Percentiles rank a stretch among this genome's conserved stretches.
Conservation (phyloP, 2,329 filamentous ascomycete species). For the Trichophyton rubrum region DNA sequence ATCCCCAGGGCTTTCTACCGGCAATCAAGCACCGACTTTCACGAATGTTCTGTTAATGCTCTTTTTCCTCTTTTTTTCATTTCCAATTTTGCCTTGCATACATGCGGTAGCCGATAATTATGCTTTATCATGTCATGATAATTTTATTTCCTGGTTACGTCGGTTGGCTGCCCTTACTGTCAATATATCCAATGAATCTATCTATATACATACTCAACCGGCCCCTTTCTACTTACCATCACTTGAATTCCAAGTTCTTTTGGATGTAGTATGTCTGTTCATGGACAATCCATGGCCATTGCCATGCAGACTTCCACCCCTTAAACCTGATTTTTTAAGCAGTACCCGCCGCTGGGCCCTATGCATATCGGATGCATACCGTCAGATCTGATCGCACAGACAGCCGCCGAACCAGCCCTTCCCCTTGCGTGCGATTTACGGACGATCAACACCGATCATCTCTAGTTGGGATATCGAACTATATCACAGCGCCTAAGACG, state of each 20-base stretch:
- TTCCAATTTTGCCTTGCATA: too few relatives aligned
- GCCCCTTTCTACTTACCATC: neutral
- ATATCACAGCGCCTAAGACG: neutral
- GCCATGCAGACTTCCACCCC: neutral
- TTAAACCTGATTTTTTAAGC: neutral
- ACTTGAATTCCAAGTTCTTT: neutral
- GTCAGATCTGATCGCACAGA: neutral
- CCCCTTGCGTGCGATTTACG: neutral
- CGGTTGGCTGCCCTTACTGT: neutral
- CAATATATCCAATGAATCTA: neutral
- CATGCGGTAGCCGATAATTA: neutral
- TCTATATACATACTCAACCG: neutral
- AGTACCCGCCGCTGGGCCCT: neutral
- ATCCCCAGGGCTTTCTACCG: neutral
- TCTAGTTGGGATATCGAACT: neutral
- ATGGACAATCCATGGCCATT: neutral
- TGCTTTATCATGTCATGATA: neutral
- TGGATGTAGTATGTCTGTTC: neutral
- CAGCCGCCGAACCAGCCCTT: neutral
- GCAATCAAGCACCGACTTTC: neutral
- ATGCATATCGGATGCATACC: neutral
- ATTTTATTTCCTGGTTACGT: neutral
- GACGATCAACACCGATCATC: neutral
- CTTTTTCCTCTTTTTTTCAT: neutral
- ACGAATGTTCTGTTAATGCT: neutral